Evolutionary conservation across 768 basidiomycete genomes (phyloP).

Genomic region (Lactarius trivialis): DNA sequence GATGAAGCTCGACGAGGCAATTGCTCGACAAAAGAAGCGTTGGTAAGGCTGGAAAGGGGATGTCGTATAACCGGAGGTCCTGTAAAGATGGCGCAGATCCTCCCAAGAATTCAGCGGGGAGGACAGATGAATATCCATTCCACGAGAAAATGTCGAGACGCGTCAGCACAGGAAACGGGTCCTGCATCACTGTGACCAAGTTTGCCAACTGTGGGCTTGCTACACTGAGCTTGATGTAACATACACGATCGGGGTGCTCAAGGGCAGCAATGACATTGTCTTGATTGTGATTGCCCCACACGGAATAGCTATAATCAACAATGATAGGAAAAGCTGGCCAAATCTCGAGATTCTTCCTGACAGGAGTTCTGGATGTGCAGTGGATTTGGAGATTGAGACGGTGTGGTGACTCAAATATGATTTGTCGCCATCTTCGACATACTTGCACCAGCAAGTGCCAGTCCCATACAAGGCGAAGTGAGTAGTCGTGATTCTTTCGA

Average conservation of each 20-base stretch:
- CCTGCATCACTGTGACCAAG: background rate
- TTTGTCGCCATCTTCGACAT: background rate
- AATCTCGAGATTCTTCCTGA: background rate
- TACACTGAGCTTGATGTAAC: background rate
- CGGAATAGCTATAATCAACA: background rate
- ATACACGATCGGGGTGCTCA: background rate
- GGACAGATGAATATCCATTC: background rate
- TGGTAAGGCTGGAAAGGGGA: background rate
- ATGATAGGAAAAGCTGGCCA: background rate
- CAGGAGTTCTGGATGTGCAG: background rate
- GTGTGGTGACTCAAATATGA: background rate
- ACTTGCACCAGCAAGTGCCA: background rate
- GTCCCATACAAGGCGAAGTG: too few relatives aligned
- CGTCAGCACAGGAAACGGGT: background rate
- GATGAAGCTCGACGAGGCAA: background rate
- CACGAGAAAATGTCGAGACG: background rate
- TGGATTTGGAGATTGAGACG: background rate
- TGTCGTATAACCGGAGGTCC: fast-evolving
- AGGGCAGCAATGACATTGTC: background rate
- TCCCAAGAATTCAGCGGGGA: background rate
- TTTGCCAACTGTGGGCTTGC: background rate
- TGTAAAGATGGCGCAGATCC: background rate
- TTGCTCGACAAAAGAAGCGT: background rate
- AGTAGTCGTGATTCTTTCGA: too few relatives aligned
- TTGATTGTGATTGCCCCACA: background rate